phyloP scores from a whole-genome alignment of 2,329 filamentous ascomycete genomes.

The Periconia sp. region DNA sequence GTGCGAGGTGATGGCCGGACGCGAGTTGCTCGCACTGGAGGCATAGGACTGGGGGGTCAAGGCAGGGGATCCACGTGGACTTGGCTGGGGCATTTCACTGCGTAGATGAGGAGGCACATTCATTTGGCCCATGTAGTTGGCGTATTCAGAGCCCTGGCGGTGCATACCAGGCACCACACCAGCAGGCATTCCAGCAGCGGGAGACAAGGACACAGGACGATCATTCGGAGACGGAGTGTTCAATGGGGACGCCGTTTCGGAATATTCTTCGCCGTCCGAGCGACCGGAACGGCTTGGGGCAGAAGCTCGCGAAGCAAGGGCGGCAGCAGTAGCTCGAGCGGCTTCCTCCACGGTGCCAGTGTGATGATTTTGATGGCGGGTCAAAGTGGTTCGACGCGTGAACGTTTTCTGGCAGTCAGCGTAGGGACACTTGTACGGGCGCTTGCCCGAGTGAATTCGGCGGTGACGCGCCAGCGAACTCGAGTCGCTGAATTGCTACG shows the following conservation, averaged over 20 bases:
- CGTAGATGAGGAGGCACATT: constrained; percentile 83
- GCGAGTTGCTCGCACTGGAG: constrained; percentile 54
- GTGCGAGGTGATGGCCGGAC: constrained; percentile 76
- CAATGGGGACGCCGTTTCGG: constrained; percentile 71
- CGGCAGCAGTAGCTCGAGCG: constrained; percentile 83
- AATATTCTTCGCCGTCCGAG: constrained; percentile 72
- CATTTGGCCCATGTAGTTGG: constrained; percentile 77
- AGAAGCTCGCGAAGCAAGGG: constrained; percentile 63
- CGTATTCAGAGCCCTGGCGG: constrained; percentile 68
- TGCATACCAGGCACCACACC: constrained; percentile 66
- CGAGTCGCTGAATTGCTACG: constrained; percentile 90
- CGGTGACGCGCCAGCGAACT: constrained; percentile 92
- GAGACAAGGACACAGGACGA: constrained; percentile 76
- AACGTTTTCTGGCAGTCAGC: constrained; percentile 99
- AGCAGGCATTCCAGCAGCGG: constrained; percentile 70
- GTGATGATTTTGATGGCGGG: constrained; percentile 93
- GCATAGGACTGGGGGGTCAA: constrained; percentile 65
- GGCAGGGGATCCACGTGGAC: constrained; percentile 65
- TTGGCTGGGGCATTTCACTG: constrained; percentile 69
- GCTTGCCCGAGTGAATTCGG: constrained; percentile 91
- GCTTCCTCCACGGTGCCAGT: constrained; percentile 94
- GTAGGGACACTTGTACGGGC: constrained; percentile 96
- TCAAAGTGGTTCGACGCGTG: constrained; percentile 90
- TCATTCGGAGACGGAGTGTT: constrained; percentile 84
- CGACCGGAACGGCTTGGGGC: constrained; percentile 55